Conservation (phyloP, 352 stramenopile species). For the Peronospora destructor region DNA sequence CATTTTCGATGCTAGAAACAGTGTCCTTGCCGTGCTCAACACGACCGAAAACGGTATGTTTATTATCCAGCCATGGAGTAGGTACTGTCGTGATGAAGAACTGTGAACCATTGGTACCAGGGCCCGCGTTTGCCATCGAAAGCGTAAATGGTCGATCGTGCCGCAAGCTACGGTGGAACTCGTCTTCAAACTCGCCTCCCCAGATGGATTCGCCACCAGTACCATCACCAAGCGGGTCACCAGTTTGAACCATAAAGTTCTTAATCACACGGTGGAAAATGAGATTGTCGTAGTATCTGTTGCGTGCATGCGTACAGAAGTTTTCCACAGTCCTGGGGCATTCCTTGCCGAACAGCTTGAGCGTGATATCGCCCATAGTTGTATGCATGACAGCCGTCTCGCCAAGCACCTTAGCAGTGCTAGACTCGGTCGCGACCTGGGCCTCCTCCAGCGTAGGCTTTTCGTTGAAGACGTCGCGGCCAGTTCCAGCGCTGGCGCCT, state of each 20-base stretch:
- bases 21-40: slow-evolving; percentile 93
- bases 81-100: slow-evolving; percentile 99
- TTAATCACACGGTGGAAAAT: slow-evolving; percentile 99
- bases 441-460: slow-evolving; percentile 92
- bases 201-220: slow-evolving; percentile 98
- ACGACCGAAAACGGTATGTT: slow-evolving; percentile 91
- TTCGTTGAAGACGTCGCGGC: slow-evolving; percentile 97
- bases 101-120: slow-evolving; percentile 80
- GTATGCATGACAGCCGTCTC: slow-evolving; percentile 93
- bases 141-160: slow-evolving; percentile 98
- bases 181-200: slow-evolving; percentile 98
- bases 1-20: slow-evolving; percentile 93
- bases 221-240: slow-evolving; percentile 94
- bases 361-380: slow-evolving; percentile 96
- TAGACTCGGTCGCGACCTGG: slow-evolving; percentile 80
- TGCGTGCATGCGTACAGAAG: slow-evolving; percentile 93
- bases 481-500: slow-evolving; percentile 31
- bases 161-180: slow-evolving; percentile 92
- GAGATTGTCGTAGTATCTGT: slow-evolving; percentile 98
- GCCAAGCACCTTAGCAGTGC: slow-evolving; percentile 44
- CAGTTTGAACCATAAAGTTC: slow-evolving; percentile 97
- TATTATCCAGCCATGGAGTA: slow-evolving; percentile 96
- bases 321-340: slow-evolving; percentile 96
- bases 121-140: slow-evolving; percentile 95
- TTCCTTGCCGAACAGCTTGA: slow-evolving; percentile 95